Base-by-base conservation (phyloP, 2,329 filamentous ascomycete species). In the Exophiala oligosperma region DNA sequence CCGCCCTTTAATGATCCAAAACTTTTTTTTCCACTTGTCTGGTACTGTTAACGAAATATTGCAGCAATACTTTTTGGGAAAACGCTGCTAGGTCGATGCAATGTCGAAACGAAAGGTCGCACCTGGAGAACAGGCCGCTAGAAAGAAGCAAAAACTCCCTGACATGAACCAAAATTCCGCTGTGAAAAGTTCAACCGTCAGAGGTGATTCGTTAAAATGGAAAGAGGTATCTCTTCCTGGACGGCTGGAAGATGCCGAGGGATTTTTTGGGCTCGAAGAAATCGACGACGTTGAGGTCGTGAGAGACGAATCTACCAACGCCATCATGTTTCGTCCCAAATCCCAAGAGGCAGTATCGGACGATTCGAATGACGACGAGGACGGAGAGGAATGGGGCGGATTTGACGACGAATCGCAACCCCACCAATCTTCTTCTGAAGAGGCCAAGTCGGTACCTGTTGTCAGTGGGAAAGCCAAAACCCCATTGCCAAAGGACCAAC, bases 221-320 rank as follows among this genome's bases (percentile, higher is more conserved):
- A 83, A 81, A 61, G 79, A 84, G 21, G 84, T 94, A 2, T 71
- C 77, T 37, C 77, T 88, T 66, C 90, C 91, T 5, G 89, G 92
- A 69, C 86, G 89, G 70, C 80, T 92, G 66, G 86, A 93, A 47
- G 91, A 97, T 75, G 90, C 90, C n/a, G 92, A 95, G 64, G 94
- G 94, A 0, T 97, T 99, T 72, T 95, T 88, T 67, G 92, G 90
- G 0, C 77, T 99, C 1, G 92, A 99, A 69, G 92, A 97, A 68
- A 88, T 97, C 48, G 90, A 96, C 14, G 91, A 90, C 52, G 90
- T 99, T 1, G 90, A 96, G 29, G 81, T 99, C n/a, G 78, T 96
- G 43, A 84, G 82, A 61, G 76, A 59, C 75, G 79, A 44, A 79
- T 77, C 14, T 79, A 84, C 29, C 82, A 86, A 71, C 89, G 88